Percentiles rank a stretch among this genome's conserved stretches.
Conservation (phyloP, 352 stramenopile genomes). For the Thraustochytrium sp. region DNA sequence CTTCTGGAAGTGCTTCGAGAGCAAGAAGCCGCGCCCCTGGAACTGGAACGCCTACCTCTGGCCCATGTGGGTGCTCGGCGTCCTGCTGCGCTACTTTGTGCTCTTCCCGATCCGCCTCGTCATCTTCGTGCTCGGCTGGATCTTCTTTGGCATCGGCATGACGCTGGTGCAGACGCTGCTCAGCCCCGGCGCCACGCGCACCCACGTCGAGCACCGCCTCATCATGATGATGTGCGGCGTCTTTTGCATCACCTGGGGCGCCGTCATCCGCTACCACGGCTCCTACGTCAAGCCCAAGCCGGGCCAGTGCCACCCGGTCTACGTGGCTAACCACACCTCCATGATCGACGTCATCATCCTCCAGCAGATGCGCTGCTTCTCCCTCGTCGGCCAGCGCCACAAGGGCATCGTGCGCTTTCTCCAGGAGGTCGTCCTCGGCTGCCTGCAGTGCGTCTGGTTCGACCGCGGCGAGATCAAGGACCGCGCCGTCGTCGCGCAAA, state of each 20-base stretch:
- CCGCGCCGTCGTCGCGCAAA: slow-evolving; percentile 36
- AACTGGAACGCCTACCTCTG: slow-evolving; percentile 52
- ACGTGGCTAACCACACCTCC: slow-evolving; percentile 50
- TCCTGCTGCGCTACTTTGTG: slow-evolving; percentile 49
- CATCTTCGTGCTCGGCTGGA: slow-evolving; percentile 31
- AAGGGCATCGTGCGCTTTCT: slow-evolving; percentile 47
- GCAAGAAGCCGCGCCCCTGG: slow-evolving; percentile 45
- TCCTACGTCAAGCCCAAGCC: slow-evolving; percentile 16
- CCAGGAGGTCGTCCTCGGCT: slow-evolving; percentile 43
- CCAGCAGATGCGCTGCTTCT: slow-evolving; percentile 45
- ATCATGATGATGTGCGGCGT: slow-evolving; percentile 48
- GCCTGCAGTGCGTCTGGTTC: slow-evolving; percentile 51
- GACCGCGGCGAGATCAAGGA: slow-evolving; percentile 48
- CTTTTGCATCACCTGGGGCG: slow-evolving; percentile 48
- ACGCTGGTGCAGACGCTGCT: slow-evolving; percentile 11
- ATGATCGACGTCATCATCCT: slow-evolving; percentile 54
- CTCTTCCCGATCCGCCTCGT: slow-evolving; percentile 48
- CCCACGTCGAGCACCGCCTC: slow-evolving; percentile 31
- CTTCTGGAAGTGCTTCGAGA: slow-evolving; percentile 50
- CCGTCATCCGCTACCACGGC: slow-evolving; percentile 50
- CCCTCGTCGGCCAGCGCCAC: slow-evolving; percentile 48
- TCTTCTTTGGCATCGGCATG: slow-evolving; percentile 35
- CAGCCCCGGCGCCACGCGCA: not conserved
- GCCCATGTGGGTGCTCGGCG: slow-evolving; percentile 45
- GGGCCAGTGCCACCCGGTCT: slow-evolving; percentile 44